Base-by-base conservation (phyloP, 2,329 filamentous ascomycete genomes). In the Cladosporium velox region DNA sequence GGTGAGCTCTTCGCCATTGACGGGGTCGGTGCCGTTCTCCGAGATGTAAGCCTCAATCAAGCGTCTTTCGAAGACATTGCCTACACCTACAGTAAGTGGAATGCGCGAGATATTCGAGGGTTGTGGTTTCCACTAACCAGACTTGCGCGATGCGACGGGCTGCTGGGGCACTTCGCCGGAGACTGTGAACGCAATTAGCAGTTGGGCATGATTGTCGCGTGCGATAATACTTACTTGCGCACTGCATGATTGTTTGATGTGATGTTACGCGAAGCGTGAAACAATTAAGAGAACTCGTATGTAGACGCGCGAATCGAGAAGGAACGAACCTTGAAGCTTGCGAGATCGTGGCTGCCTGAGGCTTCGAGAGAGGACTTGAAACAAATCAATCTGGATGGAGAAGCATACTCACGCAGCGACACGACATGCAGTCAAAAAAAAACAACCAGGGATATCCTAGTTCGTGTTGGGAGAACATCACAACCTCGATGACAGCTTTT, bases 101-200 rank as follows among this genome's bases (percentile, higher is more conserved):
- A 54, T 49, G 72, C 80, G 74, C 81, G 76, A 55, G 41, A 62
- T 55, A 1, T n/a, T 34, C 1, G 35, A 62, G 32, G 65, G 55
- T 65, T 57, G 49, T 64, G 55, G 47, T 59, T 59, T 60, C 52
- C 68, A 73, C 88, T 74, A 83, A 93, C 92, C 93, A 76, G 92
- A 96, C 83, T 97, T 96, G 80, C 91, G 90, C 76, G 95, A 99
- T 76, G 93, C 91, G 72, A 98, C 94, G 65, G 95, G 93, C 81
- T 93, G 90, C 82, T 97, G 91, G 71, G 95, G 94, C 82, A 92
- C 90, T 86, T 97, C 94, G 82, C 95, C 95, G 69, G 95, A 99
- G 80, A 99, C 94, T 96, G 75, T 65, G 67, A 68, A 68, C 68
- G 72, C 70, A 57, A 69, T 68, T 59, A 66, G 64, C 32, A 18